Evolutionary conservation across 768 basidiomycete species (phyloP).

Genomic region (Psilocybe sp.): DNA sequence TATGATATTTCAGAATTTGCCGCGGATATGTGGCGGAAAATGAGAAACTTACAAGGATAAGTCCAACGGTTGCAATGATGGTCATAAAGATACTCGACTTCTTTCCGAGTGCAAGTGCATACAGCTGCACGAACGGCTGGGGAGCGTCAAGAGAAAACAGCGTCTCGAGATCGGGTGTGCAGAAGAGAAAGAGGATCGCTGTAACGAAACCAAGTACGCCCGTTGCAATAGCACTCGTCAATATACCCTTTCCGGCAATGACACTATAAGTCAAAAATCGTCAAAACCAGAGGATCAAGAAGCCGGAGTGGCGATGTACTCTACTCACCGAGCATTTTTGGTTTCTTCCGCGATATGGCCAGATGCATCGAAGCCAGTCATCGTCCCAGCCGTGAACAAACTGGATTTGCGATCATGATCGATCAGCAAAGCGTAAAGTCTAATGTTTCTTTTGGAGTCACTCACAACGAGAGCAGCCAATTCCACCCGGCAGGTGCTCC

Average conservation of each 20-base stretch:
- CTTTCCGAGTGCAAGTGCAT: conserved; percentile 78
- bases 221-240: conserved; percentile 74
- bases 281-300: background rate
- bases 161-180: conserved; percentile 73
- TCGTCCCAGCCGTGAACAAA: conserved; percentile 81
- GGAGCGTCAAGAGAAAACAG: conserved; percentile 78
- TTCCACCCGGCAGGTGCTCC: conserved; percentile 88
- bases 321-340: conserved; percentile 65
- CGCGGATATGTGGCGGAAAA: background rate
- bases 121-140: conserved; percentile 89
- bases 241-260: conserved; percentile 78
- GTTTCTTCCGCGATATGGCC: conserved; percentile 90
- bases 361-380: conserved; percentile 90
- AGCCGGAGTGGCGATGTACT: background rate
- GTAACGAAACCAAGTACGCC: conserved; percentile 78
- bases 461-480: conserved; percentile 83
- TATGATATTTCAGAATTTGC: background rate
- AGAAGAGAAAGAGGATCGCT: conserved; percentile 80
- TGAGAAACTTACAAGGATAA: conserved; percentile 65
- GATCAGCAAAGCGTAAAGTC: background rate
- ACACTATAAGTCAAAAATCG: conserved; percentile 39
- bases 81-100: conserved; percentile 87
- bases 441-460: background rate
- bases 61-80: conserved; percentile 75
- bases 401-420: conserved; percentile 30